Percentiles rank a stretch among this genome's conserved stretches.
Conservation (phyloP, 176 grass and related monocot species). For the Oryza officinalis region DNA sequence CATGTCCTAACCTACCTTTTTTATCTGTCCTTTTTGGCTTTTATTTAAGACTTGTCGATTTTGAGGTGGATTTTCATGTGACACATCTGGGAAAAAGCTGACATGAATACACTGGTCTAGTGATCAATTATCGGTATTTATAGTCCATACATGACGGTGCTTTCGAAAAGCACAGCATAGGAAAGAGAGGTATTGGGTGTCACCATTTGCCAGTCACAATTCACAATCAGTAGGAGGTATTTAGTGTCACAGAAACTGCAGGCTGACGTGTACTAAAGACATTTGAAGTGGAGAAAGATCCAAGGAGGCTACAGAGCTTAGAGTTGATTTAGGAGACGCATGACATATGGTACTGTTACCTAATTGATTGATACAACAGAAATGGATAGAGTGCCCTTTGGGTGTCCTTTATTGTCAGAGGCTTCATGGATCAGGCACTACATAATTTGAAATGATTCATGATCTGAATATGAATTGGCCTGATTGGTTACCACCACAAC, state of each 20-base stretch:
- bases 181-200: neutral
- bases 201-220: neutral
- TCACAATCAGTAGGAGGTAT: neutral
- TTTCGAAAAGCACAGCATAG: neutral
- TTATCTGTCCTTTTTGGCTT: constrained; percentile 30
- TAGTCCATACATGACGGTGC: neutral
- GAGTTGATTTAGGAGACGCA: constrained; percentile 20
- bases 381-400: constrained; percentile 5
- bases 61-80: constrained; percentile 11
- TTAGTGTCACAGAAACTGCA: neutral
- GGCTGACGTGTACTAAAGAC: neutral
- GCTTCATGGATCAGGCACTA: neutral
- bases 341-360: neutral
- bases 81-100: neutral
- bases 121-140: neutral
- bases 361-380: neutral
- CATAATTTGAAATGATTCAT: constrained; percentile 14
- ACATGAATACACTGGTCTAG: neutral
- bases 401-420: neutral
- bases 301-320: neutral
- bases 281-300: constrained; percentile 10
- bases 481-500: neutral
- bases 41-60: constrained; percentile 23
- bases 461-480: neutral
- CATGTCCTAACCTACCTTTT: constrained; percentile 21